A percentile compares a stretch with the other conserved stretches of the same genome.
These are phyloP conservation scores for Colletotrichum endophyticum DNA, from an alignment of 2,329 filamentous ascomycete genomes.

Conservation along the genomic window DNA sequence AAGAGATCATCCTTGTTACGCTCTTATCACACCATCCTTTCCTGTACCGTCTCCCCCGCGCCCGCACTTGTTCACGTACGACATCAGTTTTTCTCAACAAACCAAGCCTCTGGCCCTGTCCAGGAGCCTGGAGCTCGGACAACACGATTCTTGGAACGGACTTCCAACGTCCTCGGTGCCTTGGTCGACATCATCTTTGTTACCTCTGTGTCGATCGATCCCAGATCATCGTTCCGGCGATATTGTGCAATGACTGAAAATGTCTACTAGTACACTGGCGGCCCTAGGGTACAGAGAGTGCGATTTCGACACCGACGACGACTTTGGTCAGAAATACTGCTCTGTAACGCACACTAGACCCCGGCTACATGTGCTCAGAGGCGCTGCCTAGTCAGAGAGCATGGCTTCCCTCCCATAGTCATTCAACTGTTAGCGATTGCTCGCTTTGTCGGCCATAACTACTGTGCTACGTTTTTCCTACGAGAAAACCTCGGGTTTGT, in stretches of 20 bases:
- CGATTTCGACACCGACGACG: background rate
- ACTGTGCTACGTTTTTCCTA: background rate
- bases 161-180: background rate
- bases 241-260: background rate
- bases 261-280: background rate
- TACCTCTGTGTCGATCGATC: background rate
- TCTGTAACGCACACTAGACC: background rate
- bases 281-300: background rate
- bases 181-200: background rate
- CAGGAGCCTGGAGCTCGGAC: background rate
- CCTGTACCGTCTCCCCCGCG: background rate
- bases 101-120: background rate
- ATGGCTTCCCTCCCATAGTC: background rate
- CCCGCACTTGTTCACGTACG: background rate
- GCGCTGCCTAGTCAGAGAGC: background rate
- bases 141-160: background rate
- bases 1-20: background rate
- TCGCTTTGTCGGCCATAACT: background rate
- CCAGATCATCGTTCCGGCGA: background rate
- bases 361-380: background rate
- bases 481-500: background rate
- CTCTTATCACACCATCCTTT: background rate
- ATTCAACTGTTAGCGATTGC: background rate
- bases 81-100: background rate
- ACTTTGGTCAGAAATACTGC: background rate